Evolutionary conservation across 257 asterid species (phyloP).

Genomic region (Marsdenia floribunda): DNA sequence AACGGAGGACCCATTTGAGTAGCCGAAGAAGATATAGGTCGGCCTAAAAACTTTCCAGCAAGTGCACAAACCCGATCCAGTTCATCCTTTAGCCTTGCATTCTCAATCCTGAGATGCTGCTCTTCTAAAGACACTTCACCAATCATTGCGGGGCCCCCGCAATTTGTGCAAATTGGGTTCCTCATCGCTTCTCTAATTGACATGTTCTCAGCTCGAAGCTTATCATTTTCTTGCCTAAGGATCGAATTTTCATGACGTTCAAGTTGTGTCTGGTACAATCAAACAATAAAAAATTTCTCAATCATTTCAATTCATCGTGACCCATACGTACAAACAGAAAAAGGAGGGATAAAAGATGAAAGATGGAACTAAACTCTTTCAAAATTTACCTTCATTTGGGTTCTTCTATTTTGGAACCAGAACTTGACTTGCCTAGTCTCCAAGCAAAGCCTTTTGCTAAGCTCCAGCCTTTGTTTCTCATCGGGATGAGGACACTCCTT

Average conservation of each 20-base stretch:
- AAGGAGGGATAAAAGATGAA: not conserved
- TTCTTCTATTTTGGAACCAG: constrained; percentile 93
- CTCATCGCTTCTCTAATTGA: constrained; percentile 53
- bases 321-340: not conserved
- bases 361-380: not conserved
- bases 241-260: constrained; percentile 54
- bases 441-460: constrained; percentile 70
- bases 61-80: constrained; percentile 52
- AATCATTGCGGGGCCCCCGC: constrained; percentile 54
- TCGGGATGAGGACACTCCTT: constrained; percentile 98
- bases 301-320: not conserved
- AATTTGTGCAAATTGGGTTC: constrained; percentile 48
- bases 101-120: constrained; percentile 51
- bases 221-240: constrained; percentile 50
- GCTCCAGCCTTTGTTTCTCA: constrained; percentile 89
- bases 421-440: constrained; percentile 88
- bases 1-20: constrained; percentile 31
- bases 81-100: constrained; percentile 46
- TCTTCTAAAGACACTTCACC: constrained; percentile 51
- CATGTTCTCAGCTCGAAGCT: constrained; percentile 50
- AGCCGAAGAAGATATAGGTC: constrained; percentile 33
- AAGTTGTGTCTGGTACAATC: constrained; percentile 42
- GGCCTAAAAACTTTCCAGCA: constrained; percentile 55
- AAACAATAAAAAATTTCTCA: constrained; percentile 17
- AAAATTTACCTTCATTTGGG: constrained; percentile 83